These are phyloP conservation scores for Dactylonectria estremocensis DNA, from an alignment of 2,329 filamentous ascomycete genomes.

Conservation along the genomic window DNA sequence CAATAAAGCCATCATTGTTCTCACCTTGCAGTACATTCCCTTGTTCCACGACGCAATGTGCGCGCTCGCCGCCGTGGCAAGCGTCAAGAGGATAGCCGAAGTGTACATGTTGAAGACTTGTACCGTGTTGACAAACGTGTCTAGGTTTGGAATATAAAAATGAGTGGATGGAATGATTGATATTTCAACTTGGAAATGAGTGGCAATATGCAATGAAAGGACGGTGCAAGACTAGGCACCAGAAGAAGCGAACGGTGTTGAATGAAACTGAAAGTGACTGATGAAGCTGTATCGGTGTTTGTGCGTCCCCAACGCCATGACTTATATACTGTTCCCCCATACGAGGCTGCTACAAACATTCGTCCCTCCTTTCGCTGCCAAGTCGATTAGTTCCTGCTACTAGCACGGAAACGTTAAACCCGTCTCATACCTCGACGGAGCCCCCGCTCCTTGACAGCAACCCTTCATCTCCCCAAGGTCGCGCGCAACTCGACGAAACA, in stretches of 20 bases:
- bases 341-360: neutral
- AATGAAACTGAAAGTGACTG: constrained; percentile 1
- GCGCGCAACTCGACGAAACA: neutral
- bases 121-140: too few species aligned
- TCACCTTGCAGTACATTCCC: constrained; percentile 50
- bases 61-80: constrained; percentile 41
- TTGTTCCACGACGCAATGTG: constrained; percentile 49
- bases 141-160: neutral
- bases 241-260: constrained; percentile 32
- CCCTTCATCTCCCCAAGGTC: constrained; percentile 43
- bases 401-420: neutral
- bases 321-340: constrained; percentile 9
- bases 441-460: constrained; percentile 8
- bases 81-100: constrained; percentile 38
- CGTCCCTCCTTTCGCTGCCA: neutral
- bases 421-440: constrained; percentile 1
- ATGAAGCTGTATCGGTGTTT: neutral
- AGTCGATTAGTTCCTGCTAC: neutral
- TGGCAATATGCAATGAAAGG: constrained; percentile 34
- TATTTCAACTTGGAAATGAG: constrained; percentile 17
- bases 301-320: neutral
- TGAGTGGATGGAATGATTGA: neutral
- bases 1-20: neutral
- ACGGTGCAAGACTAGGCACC: constrained; percentile 44
- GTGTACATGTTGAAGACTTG: constrained; percentile 36